These are phyloP conservation scores for Platanthera zijinensis DNA, from an alignment of 106 monocot genomes.

Conservation along the genomic window DNA sequence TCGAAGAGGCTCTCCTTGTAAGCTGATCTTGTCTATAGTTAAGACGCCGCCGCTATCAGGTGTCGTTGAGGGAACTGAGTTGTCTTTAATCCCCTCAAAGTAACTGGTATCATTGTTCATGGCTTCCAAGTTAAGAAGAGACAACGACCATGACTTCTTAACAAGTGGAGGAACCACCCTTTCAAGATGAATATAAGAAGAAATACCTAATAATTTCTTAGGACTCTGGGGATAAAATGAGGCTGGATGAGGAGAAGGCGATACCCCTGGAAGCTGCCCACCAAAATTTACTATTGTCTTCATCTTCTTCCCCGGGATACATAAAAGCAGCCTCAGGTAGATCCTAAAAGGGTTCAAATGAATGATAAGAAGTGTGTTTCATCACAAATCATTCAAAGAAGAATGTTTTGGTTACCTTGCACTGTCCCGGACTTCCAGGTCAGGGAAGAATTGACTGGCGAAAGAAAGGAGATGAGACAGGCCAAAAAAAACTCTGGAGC, in stretches of 20 bases:
- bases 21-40: conserved; percentile 17
- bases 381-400: neutral
- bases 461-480: conserved; percentile 60
- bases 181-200: conserved; percentile 64
- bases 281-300: conserved; percentile 44
- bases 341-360: conserved; percentile 33
- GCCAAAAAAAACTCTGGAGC: conserved; percentile 56
- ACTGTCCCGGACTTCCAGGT: conserved; percentile 88
- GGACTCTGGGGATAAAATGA: conserved; percentile 40
- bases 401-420: conserved; percentile 51
- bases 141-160: conserved; percentile 78
- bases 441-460: conserved; percentile 76
- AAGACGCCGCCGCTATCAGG: conserved; percentile 15
- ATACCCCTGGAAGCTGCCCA: conserved; percentile 42
- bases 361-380: neutral
- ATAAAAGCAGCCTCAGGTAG: conserved; percentile 74
- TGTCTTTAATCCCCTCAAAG: conserved; percentile 27
- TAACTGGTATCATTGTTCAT: conserved; percentile 17
- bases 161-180: conserved; percentile 55
- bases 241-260: conserved; percentile 46
- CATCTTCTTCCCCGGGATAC: conserved; percentile 87
- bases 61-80: conserved; percentile 11
- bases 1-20: conserved; percentile 38
- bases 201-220: conserved; percentile 33
- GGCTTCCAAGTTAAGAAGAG: conserved; percentile 38